phyloP scores from a whole-genome alignment of 1,284 basidiomycete genomes.

The Ceratobasidium sp. region DNA sequence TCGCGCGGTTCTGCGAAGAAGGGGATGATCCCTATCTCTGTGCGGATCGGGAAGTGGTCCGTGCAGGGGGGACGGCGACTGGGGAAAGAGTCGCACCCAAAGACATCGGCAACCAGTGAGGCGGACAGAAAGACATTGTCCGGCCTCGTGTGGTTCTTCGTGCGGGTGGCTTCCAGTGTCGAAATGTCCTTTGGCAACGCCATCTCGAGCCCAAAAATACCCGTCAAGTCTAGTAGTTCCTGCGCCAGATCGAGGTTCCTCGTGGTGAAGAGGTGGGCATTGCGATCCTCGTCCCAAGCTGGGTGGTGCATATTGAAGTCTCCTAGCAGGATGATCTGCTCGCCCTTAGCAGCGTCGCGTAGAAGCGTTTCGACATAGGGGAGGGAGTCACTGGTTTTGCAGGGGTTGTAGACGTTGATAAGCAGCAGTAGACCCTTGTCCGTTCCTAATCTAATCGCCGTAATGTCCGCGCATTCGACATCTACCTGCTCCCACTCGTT shows the following conservation, averaged over 20 bases:
- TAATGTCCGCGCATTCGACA: not conserved
- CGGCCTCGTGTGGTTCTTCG: constrained; percentile 55
- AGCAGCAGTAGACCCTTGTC: not conserved
- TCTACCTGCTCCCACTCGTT: not conserved
- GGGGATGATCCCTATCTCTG: too few species aligned
- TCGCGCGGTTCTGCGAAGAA: too few species aligned
- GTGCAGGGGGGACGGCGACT: too few species aligned
- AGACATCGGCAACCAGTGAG: too few species aligned
- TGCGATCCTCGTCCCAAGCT: constrained; percentile 51
- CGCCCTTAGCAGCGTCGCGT: not conserved
- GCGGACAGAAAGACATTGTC: constrained; percentile 63
- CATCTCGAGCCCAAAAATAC: constrained; percentile 52
- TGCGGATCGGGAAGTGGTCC: too few species aligned
- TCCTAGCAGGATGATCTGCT: constrained; percentile 52
- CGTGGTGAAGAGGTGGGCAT: constrained; percentile 59
- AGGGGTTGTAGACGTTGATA: constrained; percentile 28
- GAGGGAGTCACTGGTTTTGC: not conserved
- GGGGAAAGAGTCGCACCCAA: too few species aligned
- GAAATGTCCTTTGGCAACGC: constrained; percentile 54
- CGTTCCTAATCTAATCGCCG: not conserved
- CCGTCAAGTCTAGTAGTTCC: constrained; percentile 51
- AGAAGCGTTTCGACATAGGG: not conserved
- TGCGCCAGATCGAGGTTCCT: constrained; percentile 50
- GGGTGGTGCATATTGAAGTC: constrained; percentile 68
- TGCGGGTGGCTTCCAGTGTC: constrained; percentile 53